These are phyloP conservation scores for Coemansia sp. DNA, from an alignment of 192 early-diverging fungal species.

Conservation along the genomic window DNA sequence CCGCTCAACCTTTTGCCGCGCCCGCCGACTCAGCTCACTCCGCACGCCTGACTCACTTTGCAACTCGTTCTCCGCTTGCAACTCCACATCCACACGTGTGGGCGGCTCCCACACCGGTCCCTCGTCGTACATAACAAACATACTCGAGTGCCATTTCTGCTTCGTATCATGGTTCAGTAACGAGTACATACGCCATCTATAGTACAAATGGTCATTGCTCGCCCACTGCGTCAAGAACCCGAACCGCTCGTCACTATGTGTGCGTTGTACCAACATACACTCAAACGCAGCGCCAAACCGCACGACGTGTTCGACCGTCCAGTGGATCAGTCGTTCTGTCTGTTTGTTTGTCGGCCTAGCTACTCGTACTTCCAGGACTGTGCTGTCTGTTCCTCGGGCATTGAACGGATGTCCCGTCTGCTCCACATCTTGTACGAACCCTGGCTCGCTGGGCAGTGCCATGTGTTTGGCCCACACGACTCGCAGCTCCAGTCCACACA, in stretches of 20 bases:
- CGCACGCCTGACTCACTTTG: not conserved
- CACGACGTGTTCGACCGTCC: slow-evolving; percentile 78
- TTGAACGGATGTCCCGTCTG: slow-evolving; percentile 38
- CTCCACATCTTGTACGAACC: slow-evolving; percentile 52
- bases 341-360: slow-evolving; percentile 58
- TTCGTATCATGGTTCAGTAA: slow-evolving; percentile 80
- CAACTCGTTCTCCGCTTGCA: no score
- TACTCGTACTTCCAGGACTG: slow-evolving; percentile 64
- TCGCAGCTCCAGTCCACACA: slow-evolving; percentile 44
- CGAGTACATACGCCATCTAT: slow-evolving; percentile 90
- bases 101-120: slow-evolving; percentile 87
- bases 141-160: slow-evolving; percentile 67
- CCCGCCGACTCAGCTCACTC: slow-evolving; percentile 23
- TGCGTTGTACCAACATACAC: slow-evolving; percentile 63
- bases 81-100: slow-evolving; percentile 44
- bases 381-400: slow-evolving; percentile 6
- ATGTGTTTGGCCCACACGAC: slow-evolving; percentile 88
- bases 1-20: slow-evolving; percentile 27
- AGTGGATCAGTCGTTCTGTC: slow-evolving; percentile 71
- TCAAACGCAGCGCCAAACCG: slow-evolving; percentile 76
- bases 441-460: slow-evolving; percentile 67
- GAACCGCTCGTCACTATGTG: slow-evolving; percentile 65
- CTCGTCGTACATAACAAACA: slow-evolving; percentile 86
- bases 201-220: slow-evolving; percentile 80
- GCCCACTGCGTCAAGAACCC: slow-evolving; percentile 72